Conservation (phyloP, 805 yeast species). For the Starmerella asiatica region DNA sequence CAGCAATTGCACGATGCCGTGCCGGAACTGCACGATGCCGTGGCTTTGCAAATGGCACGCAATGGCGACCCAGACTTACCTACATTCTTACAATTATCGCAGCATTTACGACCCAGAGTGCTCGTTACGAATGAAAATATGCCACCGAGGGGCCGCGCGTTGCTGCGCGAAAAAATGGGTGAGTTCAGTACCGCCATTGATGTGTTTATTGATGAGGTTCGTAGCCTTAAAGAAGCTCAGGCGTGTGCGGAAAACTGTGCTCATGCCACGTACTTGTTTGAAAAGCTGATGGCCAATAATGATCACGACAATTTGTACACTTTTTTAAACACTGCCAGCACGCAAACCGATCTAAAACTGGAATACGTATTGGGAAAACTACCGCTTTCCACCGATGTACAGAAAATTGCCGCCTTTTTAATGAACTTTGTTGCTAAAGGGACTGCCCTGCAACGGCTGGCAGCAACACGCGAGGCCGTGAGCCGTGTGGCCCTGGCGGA, state of each 20-base stretch:
- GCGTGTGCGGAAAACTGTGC: constrained; percentile 40
- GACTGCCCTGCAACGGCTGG: background rate
- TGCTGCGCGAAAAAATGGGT: constrained; percentile 44
- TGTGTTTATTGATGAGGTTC: constrained; percentile 40
- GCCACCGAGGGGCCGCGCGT: constrained; percentile 33
- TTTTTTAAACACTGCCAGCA: constrained; percentile 3
- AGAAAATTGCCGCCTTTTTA: constrained; percentile 3
- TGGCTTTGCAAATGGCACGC: constrained; percentile 7
- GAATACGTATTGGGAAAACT: constrained; percentile 1
- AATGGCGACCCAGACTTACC: background rate
- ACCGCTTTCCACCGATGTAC: background rate
- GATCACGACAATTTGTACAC: background rate
- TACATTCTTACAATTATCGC: constrained; percentile 2
- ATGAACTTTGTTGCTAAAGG: background rate
- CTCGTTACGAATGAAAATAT: constrained; percentile 3
- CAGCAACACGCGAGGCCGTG: constrained; percentile 5
- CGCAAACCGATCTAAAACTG: background rate
- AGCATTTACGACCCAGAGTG: background rate
- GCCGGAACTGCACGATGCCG: constrained; percentile 9
- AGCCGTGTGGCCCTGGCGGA: constrained; percentile 13
- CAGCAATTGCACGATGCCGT: background rate
- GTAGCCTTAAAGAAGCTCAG: constrained; percentile 46
- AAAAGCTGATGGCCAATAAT: constrained; percentile 1
- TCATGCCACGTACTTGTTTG: constrained; percentile 8
- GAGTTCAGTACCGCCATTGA: constrained; percentile 52